Base-by-base conservation (phyloP, 31 red algal genomes). In the Endocladia muricata region DNA sequence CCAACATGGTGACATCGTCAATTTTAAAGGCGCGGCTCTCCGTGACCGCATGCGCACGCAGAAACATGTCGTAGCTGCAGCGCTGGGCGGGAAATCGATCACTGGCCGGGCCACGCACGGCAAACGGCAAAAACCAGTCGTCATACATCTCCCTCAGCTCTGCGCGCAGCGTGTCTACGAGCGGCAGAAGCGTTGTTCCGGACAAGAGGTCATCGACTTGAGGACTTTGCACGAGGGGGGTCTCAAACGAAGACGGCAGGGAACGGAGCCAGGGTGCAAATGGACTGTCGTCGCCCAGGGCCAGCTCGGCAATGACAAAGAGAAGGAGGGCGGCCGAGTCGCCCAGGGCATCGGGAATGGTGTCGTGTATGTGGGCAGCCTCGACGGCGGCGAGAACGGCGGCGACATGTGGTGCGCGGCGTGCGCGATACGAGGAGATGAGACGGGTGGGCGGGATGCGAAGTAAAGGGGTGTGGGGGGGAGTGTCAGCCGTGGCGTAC, bases 21-120 rank as follows among this genome's bases (percentile, higher is more conserved):
- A 92, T 77, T 9, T 57, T 49, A 30, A 84, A 85, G 1, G 73
- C 55, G 6, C 89, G 61, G 26, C 61, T 86, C 25, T 83, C 89
- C 25, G 75, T 79, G 8, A 74, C 66, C 15, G 42, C 31, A 79
- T 76, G 67, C 0, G 55, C 76, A 3, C 42, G 73, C 26, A 78
- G 23, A 71, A 91, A 91, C 31, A 49, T 28, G n/a, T 77, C 61
- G 41, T 55, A 75, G 0, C 39, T 72, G 37, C 78, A 76, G n/a
- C 52, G 5, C 4, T 83, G 15, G 34, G 52, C 31, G 31, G 70
- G 79, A 39, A 51, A 90, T 19, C 5, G 36, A 4, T 13, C 13
- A 19, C 11, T 49, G 1, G 35, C 49, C 26, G 79, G 78, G 26
- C 55, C 38, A 1, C 35, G 39, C 3, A 78, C 47, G 2, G 76